Evolutionary conservation across 1,284 basidiomycete genomes (phyloP), one percentile per base, ranked within the genome.

Genomic region (Microbotryum intermedium): DNA sequence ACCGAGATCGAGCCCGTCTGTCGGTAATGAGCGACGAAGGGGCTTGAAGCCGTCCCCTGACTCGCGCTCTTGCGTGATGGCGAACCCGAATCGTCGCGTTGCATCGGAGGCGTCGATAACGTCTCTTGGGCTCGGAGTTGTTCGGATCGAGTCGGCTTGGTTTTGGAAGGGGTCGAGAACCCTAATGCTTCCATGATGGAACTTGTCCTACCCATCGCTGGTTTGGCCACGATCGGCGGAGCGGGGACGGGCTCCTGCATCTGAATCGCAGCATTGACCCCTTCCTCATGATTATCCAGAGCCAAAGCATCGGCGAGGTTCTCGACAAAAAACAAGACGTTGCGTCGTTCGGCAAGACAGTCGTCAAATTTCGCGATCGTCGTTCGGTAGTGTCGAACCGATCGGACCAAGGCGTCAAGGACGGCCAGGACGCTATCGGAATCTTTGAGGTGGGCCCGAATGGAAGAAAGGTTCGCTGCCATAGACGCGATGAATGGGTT

Each of bases 311-410:
- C 94, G 21, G 85, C 88, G 34, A 97, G 76, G 72, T 94, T 93
- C 75, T 97, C 93, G 2, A 87, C 87, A 74, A 94, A 95, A 26
- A 95, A 77, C 21, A 98, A 77, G 3, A 93, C 92, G 71, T 88
- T 86, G 43, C 94, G 80, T 29, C 94, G 83, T 75, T 97, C 91
- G 1, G 83, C 74, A 3, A 98, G 81, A 69, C 84, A 88, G 68
- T 81, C 81, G 76, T 97, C 91, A 73, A 98, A 97, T 51, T 85
- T 79, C 18, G 85, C 80, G 21, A 93, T 82, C 20, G 80, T 74
- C 55, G 82, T 79, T 20, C 89, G 83, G 73, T 91, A 92, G 26
- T 62, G 57, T 23, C 53, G 57, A 9, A 69, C 51, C 8, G 64
- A 62, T 4, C 46, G 28, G 23, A 61, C 54, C 9, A 68, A 61